Evolutionary conservation across 1,284 basidiomycete genomes (phyloP).

Genomic region (Butyriboletus appendiculatus): DNA sequence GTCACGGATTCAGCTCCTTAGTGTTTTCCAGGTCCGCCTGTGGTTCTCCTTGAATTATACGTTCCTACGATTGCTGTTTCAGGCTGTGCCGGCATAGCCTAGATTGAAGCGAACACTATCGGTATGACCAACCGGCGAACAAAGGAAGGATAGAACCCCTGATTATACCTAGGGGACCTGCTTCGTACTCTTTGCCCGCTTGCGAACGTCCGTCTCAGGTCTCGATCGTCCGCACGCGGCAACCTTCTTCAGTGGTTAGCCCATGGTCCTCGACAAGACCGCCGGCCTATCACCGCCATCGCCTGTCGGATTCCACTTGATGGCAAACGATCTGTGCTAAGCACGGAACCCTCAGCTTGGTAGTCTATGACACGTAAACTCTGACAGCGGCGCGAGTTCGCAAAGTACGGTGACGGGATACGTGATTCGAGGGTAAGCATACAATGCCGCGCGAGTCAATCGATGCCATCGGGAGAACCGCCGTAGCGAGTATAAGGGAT

Average conservation of each 20-base stretch:
- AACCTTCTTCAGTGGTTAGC: constrained; percentile 20
- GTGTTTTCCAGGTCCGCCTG: constrained; percentile 8
- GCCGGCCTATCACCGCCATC: constrained; percentile 34
- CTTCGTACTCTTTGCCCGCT: constrained; percentile 1
- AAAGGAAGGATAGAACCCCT: neutral
- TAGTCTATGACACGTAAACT: constrained; percentile 30
- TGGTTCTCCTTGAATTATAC: constrained; percentile 5
- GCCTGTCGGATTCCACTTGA: constrained; percentile 11
- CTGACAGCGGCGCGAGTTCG: constrained; percentile 33
- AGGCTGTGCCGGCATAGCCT: constrained; percentile 6
- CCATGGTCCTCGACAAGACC: constrained; percentile 13
- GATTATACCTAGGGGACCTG: neutral
- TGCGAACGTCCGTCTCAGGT: constrained; percentile 4
- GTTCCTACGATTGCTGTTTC: constrained; percentile 12
- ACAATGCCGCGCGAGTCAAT: constrained; percentile 26
- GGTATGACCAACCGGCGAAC: constrained; percentile 13
- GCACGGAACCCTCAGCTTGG: constrained; percentile 6
- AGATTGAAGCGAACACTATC: constrained; percentile 9
- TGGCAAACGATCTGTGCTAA: constrained; percentile 10
- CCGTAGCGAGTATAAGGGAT: constrained; percentile 13
- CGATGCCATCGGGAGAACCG: constrained; percentile 36
- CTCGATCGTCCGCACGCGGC: constrained; percentile 26
- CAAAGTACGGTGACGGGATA: constrained; percentile 11
- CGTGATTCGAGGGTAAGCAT: constrained; percentile 34
- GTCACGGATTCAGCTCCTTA: constrained; percentile 4